Conservation (phyloP, 1,139 yeast genomes). For the Hansenula sp. region DNA sequence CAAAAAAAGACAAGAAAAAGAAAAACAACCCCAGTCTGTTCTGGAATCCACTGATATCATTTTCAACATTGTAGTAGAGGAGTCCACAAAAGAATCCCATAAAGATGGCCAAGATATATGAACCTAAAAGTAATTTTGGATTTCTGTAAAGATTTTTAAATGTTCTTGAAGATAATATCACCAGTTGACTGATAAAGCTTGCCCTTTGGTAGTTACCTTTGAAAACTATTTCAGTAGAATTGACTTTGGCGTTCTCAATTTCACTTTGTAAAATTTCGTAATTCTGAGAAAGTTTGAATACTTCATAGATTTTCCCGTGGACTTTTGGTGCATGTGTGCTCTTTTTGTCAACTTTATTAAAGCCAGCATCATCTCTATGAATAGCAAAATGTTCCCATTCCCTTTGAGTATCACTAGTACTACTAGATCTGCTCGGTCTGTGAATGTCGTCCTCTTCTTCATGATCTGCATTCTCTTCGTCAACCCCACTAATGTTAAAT, state of each 20-base stretch:
- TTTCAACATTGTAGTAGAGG: slow-evolving; percentile 73
- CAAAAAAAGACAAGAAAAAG: slow-evolving; percentile 84
- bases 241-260: slow-evolving; percentile 35
- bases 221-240: slow-evolving; percentile 29
- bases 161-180: slow-evolving; percentile 75
- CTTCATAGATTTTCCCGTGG: slow-evolving; percentile 26
- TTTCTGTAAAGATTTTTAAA: slow-evolving; percentile 90
- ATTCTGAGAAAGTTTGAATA: slow-evolving; percentile 45
- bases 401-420: slow-evolving; percentile 53
- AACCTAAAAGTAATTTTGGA: slow-evolving; percentile 79
- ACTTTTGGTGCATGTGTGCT: slow-evolving; percentile 1
- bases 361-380: slow-evolving; percentile 62
- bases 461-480: slow-evolving; percentile 21
- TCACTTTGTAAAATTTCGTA: slow-evolving; percentile 45
- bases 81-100: slow-evolving; percentile 85
- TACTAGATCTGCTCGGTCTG: slow-evolving; percentile 22
- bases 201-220: slow-evolving; percentile 43
- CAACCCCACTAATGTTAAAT: slow-evolving; percentile 18
- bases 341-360: slow-evolving; percentile 14
- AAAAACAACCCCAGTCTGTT: slow-evolving; percentile 91
- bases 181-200: slow-evolving; percentile 54
- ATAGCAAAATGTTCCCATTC: slow-evolving; percentile 90
- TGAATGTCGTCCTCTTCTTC: slow-evolving; percentile 34
- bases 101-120: slow-evolving; percentile 69
- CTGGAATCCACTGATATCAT: slow-evolving; percentile 94